Evolutionary conservation across 2,329 filamentous ascomycete species (phyloP), one percentile per base, ranked within the genome.

Genomic region (Cordyceps tenuipes): DNA sequence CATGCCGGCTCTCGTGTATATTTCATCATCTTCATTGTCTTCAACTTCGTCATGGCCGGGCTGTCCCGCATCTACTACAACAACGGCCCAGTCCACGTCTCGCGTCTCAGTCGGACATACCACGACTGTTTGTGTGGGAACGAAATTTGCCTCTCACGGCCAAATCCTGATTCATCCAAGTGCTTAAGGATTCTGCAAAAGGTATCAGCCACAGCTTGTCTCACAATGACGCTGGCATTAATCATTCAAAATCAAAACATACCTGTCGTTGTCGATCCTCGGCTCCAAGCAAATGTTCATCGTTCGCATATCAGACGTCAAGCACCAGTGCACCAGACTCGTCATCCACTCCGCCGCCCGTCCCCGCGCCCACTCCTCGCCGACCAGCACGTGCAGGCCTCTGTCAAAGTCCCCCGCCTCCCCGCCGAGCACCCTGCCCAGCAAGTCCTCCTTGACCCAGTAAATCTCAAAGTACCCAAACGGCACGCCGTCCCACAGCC

Each of bases 381-480:
- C 94, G 3, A 99, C 82, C 44, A 99, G 77, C 13, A 94, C 85
- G 68, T 99, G 94, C 19, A 97, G 75, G 0, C 94, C 94, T 7
- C 94, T 80, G 67, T 97, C 93, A 73, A 88, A 97, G 67, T 96
- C 89, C 8, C 82, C 83, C 0, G 86, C 84, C 3, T 82, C 80
- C 23, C 80, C 80, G 0, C 85, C 80, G 4, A 95, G 73, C 64
- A 90, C 80, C 52, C 80, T 82, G 0, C 90, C 91, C 0, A 99
- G 72, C 0, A 79, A 76, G 68, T 97, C 94, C 70, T 99, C 94
- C 68, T 96, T 96, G 3, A 94, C 91, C 93, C 94, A 99, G 75
- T 99, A 99, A 39, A 99, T 82, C 76, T 99, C 94, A 70, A 99
- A 97, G 71, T 95, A 99, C 0, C 91, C 94, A 75, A 97, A 99